Evolutionary conservation across 352 stramenopile genomes (phyloP), one percentile per base, ranked within the genome.

Genomic region (Globisporangium middletonii): DNA sequence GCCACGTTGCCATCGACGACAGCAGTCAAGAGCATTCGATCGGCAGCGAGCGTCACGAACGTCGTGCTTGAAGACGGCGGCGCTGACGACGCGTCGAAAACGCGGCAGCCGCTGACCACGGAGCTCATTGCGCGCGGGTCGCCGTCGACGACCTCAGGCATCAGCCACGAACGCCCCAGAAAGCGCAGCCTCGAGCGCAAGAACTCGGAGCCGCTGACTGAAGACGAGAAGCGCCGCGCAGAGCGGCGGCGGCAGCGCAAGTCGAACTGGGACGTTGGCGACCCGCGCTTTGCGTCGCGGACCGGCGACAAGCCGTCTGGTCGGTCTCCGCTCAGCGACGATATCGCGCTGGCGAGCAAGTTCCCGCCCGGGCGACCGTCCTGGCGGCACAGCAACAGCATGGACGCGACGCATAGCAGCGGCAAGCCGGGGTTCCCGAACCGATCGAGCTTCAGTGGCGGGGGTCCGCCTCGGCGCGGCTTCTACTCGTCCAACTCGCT

Each of bases 231-330:
- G n/a, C 75, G 77, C 4, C 75, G 82, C 45, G 74, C 79, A 6
- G 77, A 88, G 62, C 71, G 79, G 33, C 75, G 84, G 50, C 75
- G 82, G 59, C 78, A 75, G 30, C 77, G 77, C 30, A 91, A 88
- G 50, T 82, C 82, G 0, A 89, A 92, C 57, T 94, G 84, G 84
- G 84, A 94, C 60, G 78, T 91, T 8, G 82, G 82, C 28, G 84
- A 94, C 49, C 84, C 84, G 3, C 78, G 80, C 0, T 67, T 75
- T 13, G 75, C 64, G 52, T 65, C 64, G 41, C 77, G 65, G 15
- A 68, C 63, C 41, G 38, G 68, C 27, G 51, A 64, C 26, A 53
- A 57, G 38, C 54, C 33, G 18, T 37, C 18, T 6, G 38, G 28
- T 8, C 59, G 50, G 16, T 58, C 53, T 35, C 60, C 54, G 7